Percentiles rank a stretch among this genome's conserved stretches.
Conservation (phyloP, 495 filamentous ascomycete genomes). For the Lophiotrema nucula region DNA sequence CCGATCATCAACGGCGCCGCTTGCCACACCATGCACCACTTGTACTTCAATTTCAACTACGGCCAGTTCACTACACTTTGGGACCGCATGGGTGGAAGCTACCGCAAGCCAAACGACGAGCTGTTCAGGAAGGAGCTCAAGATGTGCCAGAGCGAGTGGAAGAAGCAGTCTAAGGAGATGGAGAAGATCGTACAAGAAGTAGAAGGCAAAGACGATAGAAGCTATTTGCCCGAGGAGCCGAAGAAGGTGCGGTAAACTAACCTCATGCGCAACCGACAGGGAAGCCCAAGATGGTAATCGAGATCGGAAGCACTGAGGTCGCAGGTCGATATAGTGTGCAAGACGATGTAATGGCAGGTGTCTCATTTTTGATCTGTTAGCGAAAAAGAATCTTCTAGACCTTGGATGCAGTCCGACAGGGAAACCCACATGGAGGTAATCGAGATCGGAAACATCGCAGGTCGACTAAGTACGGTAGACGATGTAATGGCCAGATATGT, state of each 20-base stretch:
- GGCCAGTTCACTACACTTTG: conserved; percentile 95
- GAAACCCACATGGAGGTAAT: background rate
- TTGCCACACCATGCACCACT: conserved; percentile 85
- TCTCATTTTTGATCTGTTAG: background rate
- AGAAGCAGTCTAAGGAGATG: conserved; percentile 79
- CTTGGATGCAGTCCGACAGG: background rate
- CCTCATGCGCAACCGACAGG: background rate
- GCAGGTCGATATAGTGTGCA: background rate
- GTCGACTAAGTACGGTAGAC: background rate
- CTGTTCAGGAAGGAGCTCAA: conserved; percentile 85
- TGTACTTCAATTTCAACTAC: conserved; percentile 99
- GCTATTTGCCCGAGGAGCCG: conserved; percentile 52
- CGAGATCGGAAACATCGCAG: background rate
- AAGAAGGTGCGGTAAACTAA: conserved; percentile 29
- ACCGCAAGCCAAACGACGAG: conserved; percentile 82
- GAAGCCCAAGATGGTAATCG: background rate
- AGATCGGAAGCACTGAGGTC: background rate
- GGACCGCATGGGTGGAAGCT: conserved; percentile 88
- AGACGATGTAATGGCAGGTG: background rate
- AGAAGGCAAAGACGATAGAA: conserved; percentile 83
- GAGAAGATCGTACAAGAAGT: conserved; percentile 79
- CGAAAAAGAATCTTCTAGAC: background rate
- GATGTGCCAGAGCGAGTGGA: conserved; percentile 80
- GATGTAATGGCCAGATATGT: too few relatives aligned
- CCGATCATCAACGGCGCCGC: conserved; percentile 91